Evolutionary conservation across 1,139 yeast species (phyloP), one percentile per base, ranked within the genome.

Genomic region (Kodamaea plutei): DNA sequence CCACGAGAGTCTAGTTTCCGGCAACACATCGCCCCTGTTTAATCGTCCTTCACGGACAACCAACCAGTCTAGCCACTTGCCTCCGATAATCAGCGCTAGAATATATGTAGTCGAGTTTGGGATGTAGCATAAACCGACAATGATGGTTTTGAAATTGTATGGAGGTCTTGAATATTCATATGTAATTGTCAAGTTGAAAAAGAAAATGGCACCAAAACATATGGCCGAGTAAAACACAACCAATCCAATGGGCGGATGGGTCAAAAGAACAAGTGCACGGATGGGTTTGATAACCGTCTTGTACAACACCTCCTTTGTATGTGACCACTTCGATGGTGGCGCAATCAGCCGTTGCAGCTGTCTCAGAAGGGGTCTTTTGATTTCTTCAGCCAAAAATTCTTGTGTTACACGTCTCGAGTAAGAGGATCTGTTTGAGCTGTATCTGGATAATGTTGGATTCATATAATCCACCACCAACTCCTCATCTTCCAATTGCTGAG

Each of bases 41-140:
- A 61, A 64, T 25, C 58, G 54, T 29, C 78, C 78, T 43, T 79
- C 76, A 16, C 68, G 63, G 29, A 59, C 64, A 28, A 84, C 58
- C 25, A 84, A 58, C 22, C 58, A 52, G 54, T 87, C 96, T 35
- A 79, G 79, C 84, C 91, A 85, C 40, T 70, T 68, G 2, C 96
- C 96, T 18, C 94, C 93, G 36, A 74, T 60, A 10, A 84, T 56
- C 3, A 91, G 79, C 1, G 93, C 91, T 27, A 80, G 44, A 21
- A 85, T 58, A 47, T 85, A 85, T 0, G 91, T 78, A 11, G 84
- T 72, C 0, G 95, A 84, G 53, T 85, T 84, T 23, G 95, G 95
- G 23, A 87, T 76, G 56, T 84, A 87, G 39, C 83, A 67, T 24
- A 87, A 62, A 26, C 96, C 96, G 31, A 81, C 71, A 36, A 80